phyloP scores from a whole-genome alignment of 805 yeast species.

The Candida vaughaniae region DNA sequence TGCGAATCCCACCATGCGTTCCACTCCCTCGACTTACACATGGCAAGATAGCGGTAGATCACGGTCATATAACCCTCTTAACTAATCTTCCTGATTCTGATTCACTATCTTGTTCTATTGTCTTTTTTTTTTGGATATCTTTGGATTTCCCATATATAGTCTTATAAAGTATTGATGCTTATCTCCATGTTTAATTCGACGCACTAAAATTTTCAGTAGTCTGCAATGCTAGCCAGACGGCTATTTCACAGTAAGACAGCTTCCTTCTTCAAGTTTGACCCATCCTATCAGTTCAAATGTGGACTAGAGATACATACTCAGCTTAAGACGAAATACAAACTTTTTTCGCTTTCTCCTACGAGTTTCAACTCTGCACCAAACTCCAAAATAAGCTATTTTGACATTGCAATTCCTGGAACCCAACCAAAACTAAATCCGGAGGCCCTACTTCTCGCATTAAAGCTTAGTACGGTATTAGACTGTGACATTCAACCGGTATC shows the following conservation, averaged over 20 bases:
- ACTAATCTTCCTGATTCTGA: too few relatives aligned
- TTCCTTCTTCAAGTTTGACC: slow-evolving; percentile 9
- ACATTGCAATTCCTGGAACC: slow-evolving; percentile 88
- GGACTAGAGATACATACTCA: slow-evolving; percentile 96
- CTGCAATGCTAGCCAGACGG: slow-evolving; percentile 1
- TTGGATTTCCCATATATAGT: too few relatives aligned
- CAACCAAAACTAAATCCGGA: slow-evolving; percentile 80
- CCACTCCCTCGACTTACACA: too few relatives aligned
- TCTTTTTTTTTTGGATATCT: too few relatives aligned
- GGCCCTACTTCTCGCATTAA: slow-evolving; percentile 67
- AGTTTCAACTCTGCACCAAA: slow-evolving; percentile 59
- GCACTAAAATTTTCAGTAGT: slow-evolving; percentile 2
- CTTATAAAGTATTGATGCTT: too few relatives aligned
- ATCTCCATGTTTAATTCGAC: too few relatives aligned
- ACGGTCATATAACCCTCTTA: too few relatives aligned
- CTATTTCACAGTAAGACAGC: neutral
- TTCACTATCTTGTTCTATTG: too few relatives aligned
- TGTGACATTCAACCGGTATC: slow-evolving; percentile 56
- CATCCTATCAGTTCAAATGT: slow-evolving; percentile 52
- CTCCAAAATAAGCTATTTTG: slow-evolving; percentile 70
- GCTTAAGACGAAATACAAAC: slow-evolving; percentile 66
- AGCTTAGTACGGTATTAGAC: slow-evolving; percentile 69
- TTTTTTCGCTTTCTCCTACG: slow-evolving; percentile 63
- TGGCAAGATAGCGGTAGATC: too few relatives aligned
- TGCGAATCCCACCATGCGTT: too few relatives aligned